Base-by-base conservation (phyloP, 108 stramenopile genomes). In the Nitzschia sp. region DNA sequence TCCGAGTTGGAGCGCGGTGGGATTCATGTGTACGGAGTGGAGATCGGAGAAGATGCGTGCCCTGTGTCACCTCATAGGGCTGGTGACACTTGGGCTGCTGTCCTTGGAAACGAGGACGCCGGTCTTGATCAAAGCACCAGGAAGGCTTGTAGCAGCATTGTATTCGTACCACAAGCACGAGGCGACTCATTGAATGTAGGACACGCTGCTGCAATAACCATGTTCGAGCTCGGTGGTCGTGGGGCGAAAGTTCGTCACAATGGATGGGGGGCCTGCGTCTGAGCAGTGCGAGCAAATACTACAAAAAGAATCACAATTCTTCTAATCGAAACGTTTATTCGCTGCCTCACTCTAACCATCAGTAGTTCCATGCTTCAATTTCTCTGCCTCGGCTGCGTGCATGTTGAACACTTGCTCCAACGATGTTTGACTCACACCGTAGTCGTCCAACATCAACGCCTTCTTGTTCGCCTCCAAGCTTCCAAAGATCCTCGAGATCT, bases 381-480 rank as follows among this genome's bases (percentile, higher is more conserved):
- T 21, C 8, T 55, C 86, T n/a, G 87, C 90, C 63, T 79, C 78
- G 6, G 90, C 84, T 7, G 90, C 90, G 61, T 83, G 82, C 58
- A 84, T 83, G 60, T 89, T 92, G 62, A 92, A 92, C 0, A 92
- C 86, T 48, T 89, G 88, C 66, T 93, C 92, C 57, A 93, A 63
- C 22, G 74, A 79, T 11, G 92, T 93, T 63, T 93, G 92, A 43
- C 76, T 78, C 0, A 90, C 84, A 19, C 85, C 83, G 50, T 90
- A 94, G 39, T 94, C 92, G 1, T 80, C 78, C 39, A 94, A 55
- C 57, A 63, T 68, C 38, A 90, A 52, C 0, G 52, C 46, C 8
- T 78, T 81, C 65, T 90, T 94, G 67, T 83, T 75, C 7, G 63
- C 77, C 76, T 94, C 89, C 51, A 94, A 78, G 7, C 50, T 62